Evolutionary conservation across 2,329 filamentous ascomycete genomes (phyloP), one percentile per base, ranked within the genome.

Genomic region (Fusarium sp.): DNA sequence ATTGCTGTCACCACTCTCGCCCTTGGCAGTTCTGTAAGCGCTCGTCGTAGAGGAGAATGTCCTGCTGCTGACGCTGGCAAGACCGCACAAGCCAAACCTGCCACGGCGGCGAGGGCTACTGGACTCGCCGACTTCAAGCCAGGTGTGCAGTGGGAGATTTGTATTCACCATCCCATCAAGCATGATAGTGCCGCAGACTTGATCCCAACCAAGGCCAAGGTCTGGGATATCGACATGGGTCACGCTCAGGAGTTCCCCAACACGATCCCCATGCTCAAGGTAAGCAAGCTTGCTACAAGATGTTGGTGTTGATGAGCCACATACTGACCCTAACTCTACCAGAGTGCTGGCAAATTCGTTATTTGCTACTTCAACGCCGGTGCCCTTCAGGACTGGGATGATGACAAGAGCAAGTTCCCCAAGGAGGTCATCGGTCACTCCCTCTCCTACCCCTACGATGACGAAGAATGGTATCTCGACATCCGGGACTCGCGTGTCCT

Each of bases 341-440:
- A 79, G 73, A 68, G 70, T 33, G 72, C 77, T 31, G 76, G 76
- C 43, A 82, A 82, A 29, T 78, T 80, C 31, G 75, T 82, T 3
- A 74, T 82, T 20, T 82, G 81, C 71, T 82, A 82, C 73, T 80
- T 82, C 73, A 82, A 82, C 54, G 77, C 77, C 18, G 80, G 81
- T 41, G 81, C 81, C 13, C 64, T 80, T 13, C 79, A 82, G 66
- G 66, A 37, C 31, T 82, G 77, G 78, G 80, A 82, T 50, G 58
- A 73, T 2, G 79, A 81, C 62, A 74, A 67, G 24, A 70, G 74
- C 39, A 20, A 73, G 6, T 82, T 82, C 59, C 76, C 79, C 35
- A 41, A 73, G 5, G 69, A 56, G 7, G 76, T 69, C 62, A 67
- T 80, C 20, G 79, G 79, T 16, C 79, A 73, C 29, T 64, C 75